Conservation (phyloP, 805 yeast genomes). For the Monosporozyma unispora region DNA sequence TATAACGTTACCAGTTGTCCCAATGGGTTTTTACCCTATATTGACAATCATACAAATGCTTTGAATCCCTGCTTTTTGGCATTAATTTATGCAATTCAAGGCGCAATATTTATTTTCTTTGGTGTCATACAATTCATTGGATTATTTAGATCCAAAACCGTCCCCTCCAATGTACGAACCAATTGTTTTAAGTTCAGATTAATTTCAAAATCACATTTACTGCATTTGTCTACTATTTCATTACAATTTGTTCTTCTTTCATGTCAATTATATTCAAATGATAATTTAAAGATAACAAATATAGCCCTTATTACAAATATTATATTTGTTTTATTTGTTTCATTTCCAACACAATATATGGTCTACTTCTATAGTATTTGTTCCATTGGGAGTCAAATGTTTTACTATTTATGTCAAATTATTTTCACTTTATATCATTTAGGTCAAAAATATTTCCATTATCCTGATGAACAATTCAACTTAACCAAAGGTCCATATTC, state of each 20-base stretch:
- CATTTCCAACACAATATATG: conserved; percentile 23
- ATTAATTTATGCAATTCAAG: conserved; percentile 9
- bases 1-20: not conserved
- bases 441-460: conserved; percentile 17
- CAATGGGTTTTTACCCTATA: conserved; percentile 25
- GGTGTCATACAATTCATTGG: conserved; percentile 19
- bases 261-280: conserved; percentile 6
- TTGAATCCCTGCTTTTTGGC: conserved; percentile 31
- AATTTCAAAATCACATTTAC: conserved; percentile 12
- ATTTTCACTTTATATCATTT: conserved; percentile 16
- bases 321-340: conserved; percentile 13
- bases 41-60: conserved; percentile 28
- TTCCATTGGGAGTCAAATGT: conserved; percentile 23
- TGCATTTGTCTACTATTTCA: conserved; percentile 17
- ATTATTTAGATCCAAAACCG: conserved; percentile 10
- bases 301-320: conserved; percentile 14
- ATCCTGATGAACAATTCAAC: conserved; percentile 14
- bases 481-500: conserved; percentile 14
- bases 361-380: conserved; percentile 25
- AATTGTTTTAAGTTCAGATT: conserved; percentile 5
- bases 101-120: conserved; percentile 13
- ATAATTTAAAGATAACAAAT: conserved; percentile 8
- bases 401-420: conserved; percentile 20
- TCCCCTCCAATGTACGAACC: conserved; percentile 13
- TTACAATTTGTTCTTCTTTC: conserved; percentile 13